These are phyloP conservation scores for Rhynchospora breviuscula DNA, from an alignment of 176 grass and related monocot genomes.

Conservation along the genomic window DNA sequence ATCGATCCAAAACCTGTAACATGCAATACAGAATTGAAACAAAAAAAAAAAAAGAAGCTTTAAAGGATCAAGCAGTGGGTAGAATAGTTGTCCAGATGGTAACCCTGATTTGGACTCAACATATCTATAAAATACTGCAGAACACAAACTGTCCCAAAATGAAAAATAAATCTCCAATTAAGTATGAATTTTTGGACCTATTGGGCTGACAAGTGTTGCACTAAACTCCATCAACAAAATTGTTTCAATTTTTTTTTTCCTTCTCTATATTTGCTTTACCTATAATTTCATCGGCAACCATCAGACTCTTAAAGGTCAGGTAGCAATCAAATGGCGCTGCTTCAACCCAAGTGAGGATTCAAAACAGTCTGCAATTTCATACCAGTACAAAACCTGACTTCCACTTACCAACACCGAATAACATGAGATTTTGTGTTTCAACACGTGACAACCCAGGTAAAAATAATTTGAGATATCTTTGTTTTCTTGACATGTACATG, in stretches of 20 bases:
- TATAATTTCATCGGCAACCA: not conserved
- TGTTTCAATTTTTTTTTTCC: not conserved
- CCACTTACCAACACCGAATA: not conserved
- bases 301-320: not conserved
- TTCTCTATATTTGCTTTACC: not conserved
- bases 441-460: not conserved
- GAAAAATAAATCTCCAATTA: not conserved
- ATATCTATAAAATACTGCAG: not conserved
- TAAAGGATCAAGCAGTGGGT: not conserved
- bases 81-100: not conserved
- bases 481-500: not conserved
- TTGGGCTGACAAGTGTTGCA: not conserved
- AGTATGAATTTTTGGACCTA: not conserved
- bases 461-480: not conserved
- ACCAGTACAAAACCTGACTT: too few species aligned
- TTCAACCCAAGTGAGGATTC: not conserved
- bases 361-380: not conserved
- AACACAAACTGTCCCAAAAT: not conserved
- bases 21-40: not conserved
- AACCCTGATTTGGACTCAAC: not conserved
- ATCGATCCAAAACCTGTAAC: slow-evolving; percentile 87
- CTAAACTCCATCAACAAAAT: not conserved
- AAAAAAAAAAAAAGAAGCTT: not conserved
- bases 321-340: not conserved
- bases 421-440: not conserved